Evolutionary conservation across 306 rosid species (phyloP), one percentile per base, ranked within the genome.

Genomic region (Quercus dentata): DNA sequence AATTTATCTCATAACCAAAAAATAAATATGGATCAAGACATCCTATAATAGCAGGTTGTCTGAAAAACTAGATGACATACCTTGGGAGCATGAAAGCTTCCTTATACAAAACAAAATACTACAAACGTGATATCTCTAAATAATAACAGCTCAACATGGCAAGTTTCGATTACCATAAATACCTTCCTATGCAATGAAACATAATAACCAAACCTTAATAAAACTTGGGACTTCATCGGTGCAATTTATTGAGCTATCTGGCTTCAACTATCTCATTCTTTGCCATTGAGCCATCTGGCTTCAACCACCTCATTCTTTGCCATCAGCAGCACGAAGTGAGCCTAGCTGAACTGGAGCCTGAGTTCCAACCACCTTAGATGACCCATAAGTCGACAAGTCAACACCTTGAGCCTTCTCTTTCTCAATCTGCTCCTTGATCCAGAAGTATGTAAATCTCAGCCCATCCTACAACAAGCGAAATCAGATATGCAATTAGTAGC

Each of bases 321-420:
- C 99, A 69, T 95, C 98, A 18, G 99, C 97, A 1, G 96, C 96
- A 51, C 94, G 98, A 18, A 95, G 94, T 1, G 99, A 91, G 73
- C 99, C 99, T 11, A 95, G 96, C 78, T 91, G 98, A 84, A 95
- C 98, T 0, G 99, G 99, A 54, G 98, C 99, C 84, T 93, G 98
- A 76, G 99, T 95, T 74, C 91, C 90, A 17, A 95, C 99, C 68
- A 95, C 99, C 87, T 95, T 93, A 31, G 99, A 95, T 57, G 99
- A 89, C 75, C 99, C 98, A 38, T 95, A 91, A 54, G 57, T 63
- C 2, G 99, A 38, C 23, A 90, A 25, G 81, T 95, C 99, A 71
- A 87, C 41, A 54, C 99, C 99, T 74, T 73, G 70, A 15, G 86
- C 77, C 86, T 91, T 93, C 91, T 95, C 99, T 84, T 95, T 95